Percentiles rank a stretch among this genome's conserved stretches.
Evolutionary conservation across 179 eudicot genomes (phyloP).

Genomic region (Vitellaria paradoxa): DNA sequence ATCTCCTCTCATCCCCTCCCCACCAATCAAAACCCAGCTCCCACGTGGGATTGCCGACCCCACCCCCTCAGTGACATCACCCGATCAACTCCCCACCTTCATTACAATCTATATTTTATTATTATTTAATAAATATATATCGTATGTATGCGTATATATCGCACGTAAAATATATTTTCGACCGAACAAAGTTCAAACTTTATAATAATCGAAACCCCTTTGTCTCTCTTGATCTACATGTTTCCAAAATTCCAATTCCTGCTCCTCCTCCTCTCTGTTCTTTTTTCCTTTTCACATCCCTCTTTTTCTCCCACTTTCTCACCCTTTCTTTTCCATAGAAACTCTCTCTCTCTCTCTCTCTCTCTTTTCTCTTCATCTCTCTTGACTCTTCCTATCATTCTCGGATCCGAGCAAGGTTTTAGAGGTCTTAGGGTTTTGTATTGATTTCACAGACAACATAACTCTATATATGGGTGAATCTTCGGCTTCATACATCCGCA

Average conservation of each 20-base stretch:
- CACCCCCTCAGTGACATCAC: slow-evolving; percentile 23
- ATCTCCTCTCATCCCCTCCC: slow-evolving; percentile 36
- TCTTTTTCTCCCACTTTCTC: not conserved
- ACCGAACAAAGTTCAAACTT: not conserved
- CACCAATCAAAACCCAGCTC: slow-evolving; percentile 34
- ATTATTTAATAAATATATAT: not conserved
- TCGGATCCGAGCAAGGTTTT: not conserved
- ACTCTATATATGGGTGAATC: slow-evolving; percentile 23
- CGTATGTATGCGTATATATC: too few relatives aligned
- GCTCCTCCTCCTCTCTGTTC: not conserved
- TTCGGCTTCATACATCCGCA: slow-evolving; percentile 38
- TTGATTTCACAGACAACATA: not conserved
- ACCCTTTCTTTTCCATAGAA: not conserved
- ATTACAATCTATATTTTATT: not conserved
- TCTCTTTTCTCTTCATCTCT: not conserved
- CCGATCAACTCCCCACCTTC: not conserved
- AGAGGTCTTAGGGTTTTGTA: not conserved
- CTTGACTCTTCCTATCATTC: not conserved
- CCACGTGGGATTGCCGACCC: slow-evolving; percentile 41
- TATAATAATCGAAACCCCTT: not conserved
- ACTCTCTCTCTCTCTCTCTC: not conserved
- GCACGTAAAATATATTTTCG: not conserved
- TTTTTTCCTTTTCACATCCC: not conserved
- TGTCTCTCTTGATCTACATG: slow-evolving; percentile 2
- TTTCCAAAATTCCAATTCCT: not conserved